Evolutionary conservation across 805 yeast genomes (phyloP).

Genomic region (Cephaloascus fragrans): DNA sequence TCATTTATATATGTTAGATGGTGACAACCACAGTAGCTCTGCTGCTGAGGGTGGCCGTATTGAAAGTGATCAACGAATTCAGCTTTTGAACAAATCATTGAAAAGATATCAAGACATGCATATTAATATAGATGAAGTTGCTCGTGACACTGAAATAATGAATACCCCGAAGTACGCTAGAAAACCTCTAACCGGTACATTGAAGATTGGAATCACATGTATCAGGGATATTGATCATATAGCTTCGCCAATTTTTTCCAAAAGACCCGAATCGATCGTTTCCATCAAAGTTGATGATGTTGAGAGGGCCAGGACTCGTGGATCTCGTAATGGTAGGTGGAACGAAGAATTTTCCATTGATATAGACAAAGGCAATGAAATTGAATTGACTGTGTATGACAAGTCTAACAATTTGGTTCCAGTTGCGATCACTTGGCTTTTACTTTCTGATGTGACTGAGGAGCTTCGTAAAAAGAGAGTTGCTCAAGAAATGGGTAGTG

Average conservation of each 20-base stretch:
- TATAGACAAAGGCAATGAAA: constrained; percentile 87
- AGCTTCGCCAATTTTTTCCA: constrained; percentile 70
- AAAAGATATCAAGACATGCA: constrained; percentile 87
- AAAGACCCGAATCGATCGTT: constrained; percentile 71
- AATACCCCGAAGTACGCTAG: constrained; percentile 68
- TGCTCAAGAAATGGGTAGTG: constrained; percentile 54
- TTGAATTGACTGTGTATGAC: constrained; percentile 83
- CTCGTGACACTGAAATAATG: constrained; percentile 54
- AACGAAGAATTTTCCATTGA: constrained; percentile 71
- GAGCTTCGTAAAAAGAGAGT: constrained; percentile 88
- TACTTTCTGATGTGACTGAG: constrained; percentile 86
- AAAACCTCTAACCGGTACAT: constrained; percentile 74
- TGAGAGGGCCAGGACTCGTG: constrained; percentile 65
- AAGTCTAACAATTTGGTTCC: constrained; percentile 65
- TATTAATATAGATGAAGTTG: constrained; percentile 55
- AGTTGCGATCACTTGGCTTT: constrained; percentile 87
- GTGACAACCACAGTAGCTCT: constrained; percentile 75
- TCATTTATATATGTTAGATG: constrained; percentile 79
- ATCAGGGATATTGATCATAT: constrained; percentile 90
- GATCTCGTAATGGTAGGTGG: constrained; percentile 73
- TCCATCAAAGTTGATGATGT: constrained; percentile 84
- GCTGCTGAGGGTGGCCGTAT: constrained; percentile 84
- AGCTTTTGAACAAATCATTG: constrained; percentile 70
- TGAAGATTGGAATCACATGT: constrained; percentile 64
- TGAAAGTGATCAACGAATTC: constrained; percentile 81